Percentiles rank a stretch among this genome's conserved stretches.
Evolutionary conservation across 108 stramenopile species (phyloP).

Genomic region (Nitzschia inconspicua): DNA sequence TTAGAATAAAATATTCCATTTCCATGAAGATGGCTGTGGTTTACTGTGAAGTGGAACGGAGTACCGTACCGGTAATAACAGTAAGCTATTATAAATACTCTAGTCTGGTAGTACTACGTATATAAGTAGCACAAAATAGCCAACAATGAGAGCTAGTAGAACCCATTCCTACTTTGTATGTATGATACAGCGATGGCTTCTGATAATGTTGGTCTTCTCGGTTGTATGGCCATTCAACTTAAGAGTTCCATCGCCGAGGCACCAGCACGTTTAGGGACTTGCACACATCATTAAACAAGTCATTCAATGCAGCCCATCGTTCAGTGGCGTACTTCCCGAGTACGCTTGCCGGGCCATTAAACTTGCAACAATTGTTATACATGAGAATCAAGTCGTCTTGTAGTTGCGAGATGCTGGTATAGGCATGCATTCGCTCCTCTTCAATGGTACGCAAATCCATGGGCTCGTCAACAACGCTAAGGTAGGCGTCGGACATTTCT

Average conservation of each 20-base stretch:
- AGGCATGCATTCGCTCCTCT: constrained; percentile 54
- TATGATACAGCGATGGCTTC: too few relatives aligned
- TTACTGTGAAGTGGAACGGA: too few relatives aligned
- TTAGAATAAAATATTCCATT: too few relatives aligned
- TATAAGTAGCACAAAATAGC: too few relatives aligned
- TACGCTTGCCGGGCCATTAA: constrained; percentile 46
- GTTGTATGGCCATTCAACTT: too few relatives aligned
- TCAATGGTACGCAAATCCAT: constrained; percentile 84
- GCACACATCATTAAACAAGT: constrained; percentile 34
- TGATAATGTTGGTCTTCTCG: too few relatives aligned
- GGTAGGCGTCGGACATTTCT: constrained; percentile 45
- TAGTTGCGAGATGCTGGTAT: constrained; percentile 53
- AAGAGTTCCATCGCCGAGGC: constrained; percentile 30
- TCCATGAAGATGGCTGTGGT: too few relatives aligned
- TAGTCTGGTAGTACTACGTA: too few relatives aligned
- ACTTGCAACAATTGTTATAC: constrained; percentile 65
- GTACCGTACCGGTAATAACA: too few relatives aligned
- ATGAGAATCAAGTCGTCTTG: constrained; percentile 67
- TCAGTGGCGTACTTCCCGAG: constrained; percentile 35
- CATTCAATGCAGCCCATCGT: constrained; percentile 15
- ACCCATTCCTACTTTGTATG: too few relatives aligned
- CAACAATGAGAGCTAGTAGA: too few relatives aligned
- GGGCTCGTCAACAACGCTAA: constrained; percentile 38
- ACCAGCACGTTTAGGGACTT: constrained; percentile 4
- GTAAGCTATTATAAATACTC: too few relatives aligned